Evolutionary conservation across 2,329 filamentous ascomycete genomes (phyloP).

Genomic region (Ascochyta koolunga): DNA sequence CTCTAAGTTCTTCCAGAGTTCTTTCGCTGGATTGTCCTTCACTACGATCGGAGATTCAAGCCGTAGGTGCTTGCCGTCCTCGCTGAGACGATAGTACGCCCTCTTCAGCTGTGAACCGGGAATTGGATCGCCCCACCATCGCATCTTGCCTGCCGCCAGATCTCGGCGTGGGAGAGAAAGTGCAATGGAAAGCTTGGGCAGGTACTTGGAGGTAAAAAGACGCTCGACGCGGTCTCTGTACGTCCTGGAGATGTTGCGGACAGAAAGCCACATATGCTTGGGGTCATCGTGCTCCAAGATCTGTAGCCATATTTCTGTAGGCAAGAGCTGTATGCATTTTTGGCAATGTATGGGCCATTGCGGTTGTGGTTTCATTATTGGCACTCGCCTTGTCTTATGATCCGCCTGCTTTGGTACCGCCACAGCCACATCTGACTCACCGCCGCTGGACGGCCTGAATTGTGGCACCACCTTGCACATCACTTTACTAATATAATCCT

Average conservation of each 20-base stretch:
- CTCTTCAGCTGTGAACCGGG: slow-evolving; percentile 19
- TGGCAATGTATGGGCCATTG: background rate
- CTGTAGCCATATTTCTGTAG: slow-evolving; percentile 27
- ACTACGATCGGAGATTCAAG: slow-evolving; percentile 19
- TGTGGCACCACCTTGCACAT: slow-evolving; percentile 8
- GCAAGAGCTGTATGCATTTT: slow-evolving; percentile 4
- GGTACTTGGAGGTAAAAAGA: slow-evolving; percentile 21
- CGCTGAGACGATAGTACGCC: slow-evolving; percentile 6
- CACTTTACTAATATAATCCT: background rate
- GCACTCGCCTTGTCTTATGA: background rate
- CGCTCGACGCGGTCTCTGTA: slow-evolving; percentile 26
- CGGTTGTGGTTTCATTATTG: background rate
- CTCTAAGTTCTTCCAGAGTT: slow-evolving; percentile 23
- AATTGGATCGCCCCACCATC: slow-evolving; percentile 19
- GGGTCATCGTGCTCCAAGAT: slow-evolving; percentile 21
- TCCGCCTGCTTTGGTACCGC: background rate
- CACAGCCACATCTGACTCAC: slow-evolving; percentile 13
- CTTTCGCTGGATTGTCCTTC: background rate
- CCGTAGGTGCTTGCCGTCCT: background rate
- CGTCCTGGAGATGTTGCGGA: slow-evolving; percentile 24
- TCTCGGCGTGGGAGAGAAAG: slow-evolving; percentile 30
- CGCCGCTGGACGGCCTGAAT: background rate
- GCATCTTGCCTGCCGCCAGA: slow-evolving; percentile 18
- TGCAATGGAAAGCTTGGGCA: slow-evolving; percentile 19
- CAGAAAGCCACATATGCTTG: slow-evolving; percentile 25